Conservation (phyloP, 2,329 filamentous ascomycete species). For the Aspergillus costaricaensis region DNA sequence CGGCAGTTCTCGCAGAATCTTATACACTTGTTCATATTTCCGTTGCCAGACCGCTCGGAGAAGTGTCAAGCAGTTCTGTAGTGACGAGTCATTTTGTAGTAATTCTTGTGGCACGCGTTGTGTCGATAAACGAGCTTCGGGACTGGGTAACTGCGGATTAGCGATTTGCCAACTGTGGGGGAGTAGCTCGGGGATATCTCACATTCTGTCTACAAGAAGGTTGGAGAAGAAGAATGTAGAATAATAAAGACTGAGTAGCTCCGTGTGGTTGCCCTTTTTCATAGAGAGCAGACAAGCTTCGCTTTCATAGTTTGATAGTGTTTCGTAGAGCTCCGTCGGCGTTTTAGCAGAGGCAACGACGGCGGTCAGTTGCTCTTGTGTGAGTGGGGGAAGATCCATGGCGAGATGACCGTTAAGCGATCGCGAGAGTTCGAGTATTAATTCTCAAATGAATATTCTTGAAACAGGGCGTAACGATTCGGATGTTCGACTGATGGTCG, state of each 20-base stretch:
- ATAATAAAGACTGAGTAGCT: slow-evolving; percentile 41
- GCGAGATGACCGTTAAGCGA: not conserved
- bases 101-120: slow-evolving; percentile 38
- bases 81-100: slow-evolving; percentile 29
- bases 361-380: slow-evolving; percentile 32
- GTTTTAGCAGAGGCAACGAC: slow-evolving; percentile 32
- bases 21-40: slow-evolving; percentile 39
- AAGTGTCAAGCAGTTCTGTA: slow-evolving; percentile 40
- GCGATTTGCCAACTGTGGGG: not conserved
- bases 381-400: slow-evolving; percentile 36
- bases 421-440: too few relatives aligned
- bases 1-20: slow-evolving; percentile 32
- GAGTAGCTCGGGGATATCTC: slow-evolving; percentile 15
- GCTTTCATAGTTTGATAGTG: slow-evolving; percentile 38
- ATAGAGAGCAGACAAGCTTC: slow-evolving; percentile 35
- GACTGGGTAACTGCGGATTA: slow-evolving; percentile 26
- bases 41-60: slow-evolving; percentile 43
- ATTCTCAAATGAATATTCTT: too few relatives aligned
- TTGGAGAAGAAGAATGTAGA: slow-evolving; percentile 43
- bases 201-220: slow-evolving; percentile 44
- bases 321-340: slow-evolving; percentile 38
- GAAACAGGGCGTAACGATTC: too few relatives aligned
- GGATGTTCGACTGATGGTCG: not conserved
- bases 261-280: slow-evolving; percentile 22
- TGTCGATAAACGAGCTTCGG: slow-evolving; percentile 44